Base-by-base conservation (phyloP, 768 basidiomycete species). In the Termitomyces sp. region DNA sequence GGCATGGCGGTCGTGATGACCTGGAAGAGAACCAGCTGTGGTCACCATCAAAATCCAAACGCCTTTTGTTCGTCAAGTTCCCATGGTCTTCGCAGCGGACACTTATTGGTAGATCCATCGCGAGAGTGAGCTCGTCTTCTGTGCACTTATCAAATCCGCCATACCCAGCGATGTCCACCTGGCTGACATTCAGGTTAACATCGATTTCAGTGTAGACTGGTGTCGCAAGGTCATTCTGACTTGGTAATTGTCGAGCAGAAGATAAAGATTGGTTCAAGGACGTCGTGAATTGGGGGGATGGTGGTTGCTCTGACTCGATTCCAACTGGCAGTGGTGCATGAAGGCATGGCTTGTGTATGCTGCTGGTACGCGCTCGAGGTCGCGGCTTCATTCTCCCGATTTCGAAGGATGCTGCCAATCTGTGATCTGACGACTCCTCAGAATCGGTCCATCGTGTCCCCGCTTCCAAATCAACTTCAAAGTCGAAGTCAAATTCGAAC, bases 81-180 rank as follows among this genome's bases (percentile, higher is more conserved):
- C 46, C 63, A 2, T 50, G 56, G 23, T 59, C 58, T 20, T 62
- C 60, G 20, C 40, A 55, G 20, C 64, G 63, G 38, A 65, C 63
- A 44, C 66, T 68, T 13, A 68, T 56, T 1, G 75, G 73, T 2
- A 78, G 56, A 61, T 78, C 77, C 78, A 79, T 79, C 3, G 75
- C 69, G n/a, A 79, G 67, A 14, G 77, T 79, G 55, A 79, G 77
- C 63, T 79, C 78, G 32, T 75, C 73, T n/a, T 68, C 69, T 18
- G 63, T 56, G 47, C 57, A 67, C 49, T 63, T 68, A 26, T 57
- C 58, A 20, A 66, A 60, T n/a, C 61, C 55, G 28, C 62, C 63
- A 49, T 63, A 61, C 33, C 59, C 59, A 46, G 61, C 44, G 33
- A 64, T 30, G n/a, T 65, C 62, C 49, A 68, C 55, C 13, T 65